A percentile compares a stretch with the other conserved stretches of the same genome.
Evolutionary conservation across 2,329 filamentous ascomycete species (phyloP).

Genomic region (Trichoderma asperellum): DNA sequence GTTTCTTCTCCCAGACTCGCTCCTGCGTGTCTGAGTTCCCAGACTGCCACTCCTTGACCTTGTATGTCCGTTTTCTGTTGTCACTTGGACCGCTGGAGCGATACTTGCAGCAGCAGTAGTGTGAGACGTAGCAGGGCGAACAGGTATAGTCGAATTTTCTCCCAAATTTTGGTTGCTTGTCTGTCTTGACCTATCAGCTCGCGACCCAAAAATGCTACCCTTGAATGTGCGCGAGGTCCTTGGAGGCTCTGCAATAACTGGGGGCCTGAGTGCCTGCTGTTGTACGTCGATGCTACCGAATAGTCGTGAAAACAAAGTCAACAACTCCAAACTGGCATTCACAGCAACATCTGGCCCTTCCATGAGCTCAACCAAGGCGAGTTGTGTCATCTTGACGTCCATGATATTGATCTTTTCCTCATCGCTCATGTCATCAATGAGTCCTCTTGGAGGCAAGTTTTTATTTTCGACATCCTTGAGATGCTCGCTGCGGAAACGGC

Average conservation of each 20-base stretch:
- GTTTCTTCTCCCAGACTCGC: conserved; percentile 53
- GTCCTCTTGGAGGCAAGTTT: conserved; percentile 44
- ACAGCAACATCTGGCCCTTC: conserved; percentile 86
- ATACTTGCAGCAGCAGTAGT: conserved; percentile 47
- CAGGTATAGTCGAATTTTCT: conserved; percentile 44
- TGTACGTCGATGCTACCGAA: conserved; percentile 64
- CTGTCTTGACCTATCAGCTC: conserved; percentile 51
- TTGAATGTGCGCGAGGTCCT: conserved; percentile 71
- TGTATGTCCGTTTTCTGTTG: conserved; percentile 60
- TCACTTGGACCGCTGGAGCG: conserved; percentile 73
- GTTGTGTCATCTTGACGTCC: conserved; percentile 95
- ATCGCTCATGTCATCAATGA: conserved; percentile 80
- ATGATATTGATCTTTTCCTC: conserved; percentile 84
- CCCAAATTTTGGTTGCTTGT: conserved; percentile 42
- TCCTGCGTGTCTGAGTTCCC: conserved; percentile 44
- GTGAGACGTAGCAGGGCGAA: conserved; percentile 47
- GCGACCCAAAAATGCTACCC: conserved; percentile 76
- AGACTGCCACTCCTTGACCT: conserved; percentile 44
- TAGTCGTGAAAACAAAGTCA: conserved; percentile 78
- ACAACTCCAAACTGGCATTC: conserved; percentile 82
- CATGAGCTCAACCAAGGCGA: conserved; percentile 78
- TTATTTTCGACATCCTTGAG: conserved; percentile 59
- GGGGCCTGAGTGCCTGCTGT: conserved; percentile 46
- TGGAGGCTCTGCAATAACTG: conserved; percentile 58
- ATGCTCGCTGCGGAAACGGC: conserved; percentile 67